Base-by-base conservation (phyloP, 345 rosid species). In the Pugionium cornutum region DNA sequence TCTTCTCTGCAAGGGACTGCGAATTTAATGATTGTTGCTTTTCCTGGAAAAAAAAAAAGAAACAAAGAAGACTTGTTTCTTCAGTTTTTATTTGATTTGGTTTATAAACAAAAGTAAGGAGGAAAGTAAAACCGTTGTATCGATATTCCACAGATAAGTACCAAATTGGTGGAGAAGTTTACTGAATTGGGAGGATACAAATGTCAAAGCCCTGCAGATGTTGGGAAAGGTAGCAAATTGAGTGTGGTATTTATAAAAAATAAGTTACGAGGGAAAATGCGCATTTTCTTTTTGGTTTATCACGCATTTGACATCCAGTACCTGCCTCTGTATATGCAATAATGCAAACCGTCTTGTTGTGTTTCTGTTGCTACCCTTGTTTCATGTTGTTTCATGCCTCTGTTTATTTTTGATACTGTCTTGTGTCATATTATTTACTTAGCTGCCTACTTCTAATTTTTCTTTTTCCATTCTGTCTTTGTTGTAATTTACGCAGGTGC, bases 191-290 rank as follows among this genome's bases (percentile, higher is more conserved):
- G 89, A 65, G 97, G 96, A 48, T 68, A 6, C 39, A 68, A 37
- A 70, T 78, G 89, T 69, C 64, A 69, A 37, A 81, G 83, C 56
- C 89, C 82, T 68, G 56, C 53, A 58, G 85, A 85, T 68, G 82
- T 77, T 43, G 88, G 82, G 50, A 80, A 82, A 82, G 96, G 96
- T 86, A 72, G 7, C 45, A 33, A 7, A 31, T 44, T 58, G 6
- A 30, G 10, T 29, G 37, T 44, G 52, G 55, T 1, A 11, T 1
- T 18, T 48, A 9, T 18, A 44, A 31, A 31, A 10, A 34, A 31
- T 62, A 53, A 46, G 5, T 29, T 62, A 8, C 3, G 35, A 10
- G 45, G 28, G 42, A 3, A 67, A 42, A 32, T 39, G 43, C 34
- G 35, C 31, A 31, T 9, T 41, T 49, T 31, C 6, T 18, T 30